phyloP scores from a whole-genome alignment of 2,329 filamentous ascomycete genomes.

The Talaromyces funiculosus region DNA sequence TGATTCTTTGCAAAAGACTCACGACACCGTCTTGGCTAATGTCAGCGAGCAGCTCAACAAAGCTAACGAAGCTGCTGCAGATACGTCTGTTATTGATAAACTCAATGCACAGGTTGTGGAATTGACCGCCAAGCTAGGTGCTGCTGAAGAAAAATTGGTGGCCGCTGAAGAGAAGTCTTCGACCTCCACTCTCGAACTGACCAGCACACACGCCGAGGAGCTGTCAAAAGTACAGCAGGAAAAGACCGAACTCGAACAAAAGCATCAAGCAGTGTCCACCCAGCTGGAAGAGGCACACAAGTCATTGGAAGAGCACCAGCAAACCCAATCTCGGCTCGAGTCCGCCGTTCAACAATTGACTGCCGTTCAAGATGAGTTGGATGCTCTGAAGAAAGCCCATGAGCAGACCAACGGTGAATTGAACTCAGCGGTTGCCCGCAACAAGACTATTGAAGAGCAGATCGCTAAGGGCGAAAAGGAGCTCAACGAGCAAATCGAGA shows the following conservation, averaged over 20 bases:
- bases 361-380: slow-evolving; percentile 29
- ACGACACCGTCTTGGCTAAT: slow-evolving; percentile 29
- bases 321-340: slow-evolving; percentile 61
- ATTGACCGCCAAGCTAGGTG: slow-evolving; percentile 60
- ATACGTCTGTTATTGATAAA: slow-evolving; percentile 33
- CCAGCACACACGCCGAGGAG: slow-evolving; percentile 40
- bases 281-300: slow-evolving; percentile 78
- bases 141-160: slow-evolving; percentile 45
- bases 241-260: slow-evolving; percentile 42
- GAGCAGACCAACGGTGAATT: slow-evolving; percentile 27
- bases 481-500: slow-evolving; percentile 36
- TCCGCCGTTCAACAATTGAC: slow-evolving; percentile 51
- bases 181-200: slow-evolving; percentile 39
- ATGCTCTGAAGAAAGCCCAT: slow-evolving; percentile 27
- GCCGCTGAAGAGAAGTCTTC: slow-evolving; percentile 36
- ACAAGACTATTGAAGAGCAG: slow-evolving; percentile 29
- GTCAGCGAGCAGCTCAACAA: slow-evolving; percentile 31
- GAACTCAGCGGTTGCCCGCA: slow-evolving; percentile 25
- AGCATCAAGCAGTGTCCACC: slow-evolving; percentile 29
- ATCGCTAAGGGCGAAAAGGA: slow-evolving; percentile 31
- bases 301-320: slow-evolving; percentile 75
- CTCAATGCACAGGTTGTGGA: slow-evolving; percentile 40
- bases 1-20: slow-evolving; percentile 30
- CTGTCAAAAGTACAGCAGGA: slow-evolving; percentile 41
- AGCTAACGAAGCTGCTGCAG: slow-evolving; percentile 31